Conservation (phyloP, 306 rosid genomes). For the Trifolium repens region DNA sequence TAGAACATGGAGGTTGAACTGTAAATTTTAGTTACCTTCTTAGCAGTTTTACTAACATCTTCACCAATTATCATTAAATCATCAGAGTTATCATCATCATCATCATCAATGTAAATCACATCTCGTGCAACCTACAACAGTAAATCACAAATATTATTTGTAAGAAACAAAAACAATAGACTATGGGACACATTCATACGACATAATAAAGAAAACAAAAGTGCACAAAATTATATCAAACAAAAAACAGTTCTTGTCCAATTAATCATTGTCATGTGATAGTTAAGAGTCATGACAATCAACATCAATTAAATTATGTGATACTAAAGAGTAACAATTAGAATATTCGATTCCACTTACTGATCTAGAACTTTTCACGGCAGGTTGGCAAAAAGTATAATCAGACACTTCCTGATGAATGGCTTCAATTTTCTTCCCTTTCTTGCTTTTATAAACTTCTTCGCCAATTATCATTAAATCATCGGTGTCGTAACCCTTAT, state of each 20-base stretch:
- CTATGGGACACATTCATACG: not conserved
- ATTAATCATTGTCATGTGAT: too few species aligned
- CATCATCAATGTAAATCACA: constrained; percentile 67
- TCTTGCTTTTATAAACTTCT: too few species aligned
- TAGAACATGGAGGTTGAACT: too few species aligned
- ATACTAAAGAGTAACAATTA: not conserved
- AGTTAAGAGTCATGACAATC: not conserved
- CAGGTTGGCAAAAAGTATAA: not conserved
- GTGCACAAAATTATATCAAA: too few species aligned
- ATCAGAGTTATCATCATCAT: constrained; percentile 54
- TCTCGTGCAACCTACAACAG: constrained; percentile 55
- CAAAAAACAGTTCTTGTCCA: not conserved
- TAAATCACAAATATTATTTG: constrained; percentile 8
- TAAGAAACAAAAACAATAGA: constrained; percentile 1
- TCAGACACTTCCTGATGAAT: not conserved
- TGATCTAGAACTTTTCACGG: not conserved
- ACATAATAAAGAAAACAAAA: too few species aligned
- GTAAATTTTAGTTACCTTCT: too few species aligned
- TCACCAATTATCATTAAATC: constrained; percentile 59
- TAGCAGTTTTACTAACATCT: constrained; percentile 31
- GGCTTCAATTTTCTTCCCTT: too few species aligned
- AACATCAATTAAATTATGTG: not conserved
- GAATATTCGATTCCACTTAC: not conserved
- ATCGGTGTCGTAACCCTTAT: constrained; percentile 45
- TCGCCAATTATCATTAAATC: too few species aligned